Evolutionary conservation across 768 basidiomycete species (phyloP), one percentile per base, ranked within the genome.

Genomic region (Dentipellis fragilis): DNA sequence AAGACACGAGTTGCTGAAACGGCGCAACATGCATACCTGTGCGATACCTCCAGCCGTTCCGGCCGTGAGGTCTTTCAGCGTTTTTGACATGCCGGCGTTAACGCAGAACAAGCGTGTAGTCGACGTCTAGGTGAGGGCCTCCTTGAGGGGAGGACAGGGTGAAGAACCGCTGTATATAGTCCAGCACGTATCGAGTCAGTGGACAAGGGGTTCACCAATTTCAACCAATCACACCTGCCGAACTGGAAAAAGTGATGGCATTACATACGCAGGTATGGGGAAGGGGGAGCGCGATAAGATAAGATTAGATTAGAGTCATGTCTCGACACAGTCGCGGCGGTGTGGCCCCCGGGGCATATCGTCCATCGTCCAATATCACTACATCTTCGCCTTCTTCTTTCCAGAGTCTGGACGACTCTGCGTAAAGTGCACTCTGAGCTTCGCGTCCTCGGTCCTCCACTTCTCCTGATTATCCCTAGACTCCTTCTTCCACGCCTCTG

Each of bases 1-100:
- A 59, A 58, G 29, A 51, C 22, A 52, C 37, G 54, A 54, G 54
- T 48, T 52, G 10, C 17, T 22, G 34, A 29, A n/a, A 46, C 36
- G 53, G n/a, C 56, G 14, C 35, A 39, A 52, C 48, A n/a, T 49
- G 22, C 40, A 54, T 62, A 83, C 89, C 81, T 94, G 93, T 57
- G 85, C 84, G 65, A 95, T 84, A 51, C 93, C 93, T 49, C 93
- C 93, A n/a, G 80, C 84, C 35, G 91, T 93, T 50, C 93, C 93
- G 55, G 91, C 92, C 38, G 88, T 77, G 60, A 96, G 70, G 68
- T 96, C 93, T 73, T 92, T 93, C 50, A 82, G 75, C 35, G 91
- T 88, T 66, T 85, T 86, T 56, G 69, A 69, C 71, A 73, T 72
- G 51, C 57, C 62, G 54, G 39, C 49, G 4, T 35, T 19, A 49